Evolutionary conservation across 257 asterid genomes (phyloP).

Genomic region (Misopates orontium): DNA sequence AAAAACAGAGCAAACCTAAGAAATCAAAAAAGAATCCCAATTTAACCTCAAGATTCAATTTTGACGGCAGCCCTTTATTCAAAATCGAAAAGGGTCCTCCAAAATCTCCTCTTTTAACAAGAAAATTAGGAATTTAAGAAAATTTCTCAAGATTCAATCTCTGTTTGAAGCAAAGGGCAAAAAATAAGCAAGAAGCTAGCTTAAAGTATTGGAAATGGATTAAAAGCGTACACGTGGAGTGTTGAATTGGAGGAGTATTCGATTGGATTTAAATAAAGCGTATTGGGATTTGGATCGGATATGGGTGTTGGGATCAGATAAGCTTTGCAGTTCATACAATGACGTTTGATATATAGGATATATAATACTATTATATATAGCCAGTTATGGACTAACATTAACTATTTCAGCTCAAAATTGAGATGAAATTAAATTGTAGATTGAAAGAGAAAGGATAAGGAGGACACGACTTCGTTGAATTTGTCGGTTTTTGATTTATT

Average conservation of each 20-base stretch:
- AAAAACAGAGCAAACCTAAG: conserved; percentile 3
- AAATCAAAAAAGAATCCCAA: conserved; percentile 17
- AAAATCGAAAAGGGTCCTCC: conserved; percentile 25
- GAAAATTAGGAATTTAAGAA: conserved; percentile 6
- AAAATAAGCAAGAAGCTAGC: background rate
- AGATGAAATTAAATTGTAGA: background rate
- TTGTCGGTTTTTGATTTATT: background rate
- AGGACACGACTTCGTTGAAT: conserved; percentile 24
- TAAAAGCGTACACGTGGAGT: conserved; percentile 16
- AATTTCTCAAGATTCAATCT: conserved; percentile 17
- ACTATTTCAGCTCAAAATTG: background rate
- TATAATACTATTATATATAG: too few relatives aligned
- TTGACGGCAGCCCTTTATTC: conserved; percentile 21
- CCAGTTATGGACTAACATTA: background rate
- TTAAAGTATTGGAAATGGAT: background rate
- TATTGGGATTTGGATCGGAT: conserved; percentile 22
- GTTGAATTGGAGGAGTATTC: too few relatives aligned
- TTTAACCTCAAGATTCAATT: conserved; percentile 26
- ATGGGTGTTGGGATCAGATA: conserved; percentile 29
- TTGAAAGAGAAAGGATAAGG: conserved; percentile 27
- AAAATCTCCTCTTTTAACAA: background rate
- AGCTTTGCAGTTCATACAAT: conserved; percentile 22
- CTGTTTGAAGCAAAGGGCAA: conserved; percentile 21
- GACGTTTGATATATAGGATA: conserved; percentile 19
- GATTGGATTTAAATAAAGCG: background rate